Evolutionary conservation across 139 green algal species (phyloP).

Genomic region (Desmodesmus armatus): DNA sequence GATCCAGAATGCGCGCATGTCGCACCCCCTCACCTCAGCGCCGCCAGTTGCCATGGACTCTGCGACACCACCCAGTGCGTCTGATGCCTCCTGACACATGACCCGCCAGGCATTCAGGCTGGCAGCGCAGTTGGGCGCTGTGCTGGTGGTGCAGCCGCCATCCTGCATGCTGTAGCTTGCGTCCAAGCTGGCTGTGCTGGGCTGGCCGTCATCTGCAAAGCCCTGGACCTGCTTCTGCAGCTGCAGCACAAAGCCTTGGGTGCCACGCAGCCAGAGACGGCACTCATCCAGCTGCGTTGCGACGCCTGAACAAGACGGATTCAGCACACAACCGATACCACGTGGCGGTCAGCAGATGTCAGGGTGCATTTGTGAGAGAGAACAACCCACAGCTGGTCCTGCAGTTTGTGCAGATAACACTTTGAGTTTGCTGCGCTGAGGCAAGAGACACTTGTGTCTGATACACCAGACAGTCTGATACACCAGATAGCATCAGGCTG

Average conservation of each 20-base stretch:
- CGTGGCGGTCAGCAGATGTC: neutral
- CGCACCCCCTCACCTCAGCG: neutral
- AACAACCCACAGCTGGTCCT: neutral
- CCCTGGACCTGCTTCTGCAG: neutral
- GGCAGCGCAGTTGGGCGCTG: neutral
- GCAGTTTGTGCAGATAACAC: neutral
- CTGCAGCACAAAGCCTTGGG: conserved; percentile 32
- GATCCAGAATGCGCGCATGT: neutral
- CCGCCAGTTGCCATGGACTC: conserved; percentile 17
- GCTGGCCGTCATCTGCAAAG: neutral
- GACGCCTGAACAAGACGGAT: neutral
- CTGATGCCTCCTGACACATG: conserved; percentile 35
- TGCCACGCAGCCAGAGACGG: conserved; percentile 18
- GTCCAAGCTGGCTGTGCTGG: neutral
- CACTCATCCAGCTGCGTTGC: neutral
- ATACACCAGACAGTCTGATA: neutral
- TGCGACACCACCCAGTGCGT: neutral
- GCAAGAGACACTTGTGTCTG: neutral
- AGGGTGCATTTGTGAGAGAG: neutral
- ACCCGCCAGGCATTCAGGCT: neutral
- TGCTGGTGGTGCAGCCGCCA: conserved; percentile 21
- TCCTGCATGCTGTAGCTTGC: conserved; percentile 14
- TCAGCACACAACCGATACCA: neutral
- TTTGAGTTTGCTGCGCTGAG: neutral
- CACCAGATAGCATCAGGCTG: neutral